Evolutionary conservation across 1,139 yeast genomes (phyloP), one percentile per base, ranked within the genome.

Genomic region (Zygosaccharomyces sapae): DNA sequence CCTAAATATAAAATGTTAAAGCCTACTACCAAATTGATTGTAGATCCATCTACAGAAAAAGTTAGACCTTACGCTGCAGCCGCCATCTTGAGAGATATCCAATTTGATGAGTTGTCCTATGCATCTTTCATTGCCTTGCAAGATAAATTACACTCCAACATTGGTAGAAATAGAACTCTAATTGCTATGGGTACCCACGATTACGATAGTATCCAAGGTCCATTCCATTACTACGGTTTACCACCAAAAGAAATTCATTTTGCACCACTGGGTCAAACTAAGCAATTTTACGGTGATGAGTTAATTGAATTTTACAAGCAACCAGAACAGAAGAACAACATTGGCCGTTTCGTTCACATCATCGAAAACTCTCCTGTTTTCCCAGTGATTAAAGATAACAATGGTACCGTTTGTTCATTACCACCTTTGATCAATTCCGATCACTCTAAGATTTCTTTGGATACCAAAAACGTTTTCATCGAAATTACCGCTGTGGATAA

Each of bases 181-280:
- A 98, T 92, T 46, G 97, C 98, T 49, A 89, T 90, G 75, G 99
- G 99, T 61, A 94, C 99, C 50, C 99, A 94, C 67, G 97, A 94
- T 70, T 74, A 85, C 53, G 96, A 87, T 67, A 80, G 86, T 44
- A 73, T 92, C 57, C 69, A 78, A 40, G 88, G 92, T 22, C 96
- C 96, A 47, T 87, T 89, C 73, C 81, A 90, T 47, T 94, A 88
- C 73, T 88, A 85, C 65, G 97, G 92, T 34, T 74, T 86, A 56
- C 74, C 80, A 47, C 97, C 97, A 49, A 72, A 77, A 58, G 90
- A 86, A 42, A 80, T 94, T 66, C 76, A 78, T 55, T 88, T 88
- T 60, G 74, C 74, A 40, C 98, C 98, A 42, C 78, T 94, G 65
- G 90, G 90, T 69, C 97, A 94, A 73, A 74, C 80, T 12, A 78